Evolutionary conservation across 2,329 filamentous ascomycete species (phyloP).

Genomic region (Colletotrichum orbiculare): DNA sequence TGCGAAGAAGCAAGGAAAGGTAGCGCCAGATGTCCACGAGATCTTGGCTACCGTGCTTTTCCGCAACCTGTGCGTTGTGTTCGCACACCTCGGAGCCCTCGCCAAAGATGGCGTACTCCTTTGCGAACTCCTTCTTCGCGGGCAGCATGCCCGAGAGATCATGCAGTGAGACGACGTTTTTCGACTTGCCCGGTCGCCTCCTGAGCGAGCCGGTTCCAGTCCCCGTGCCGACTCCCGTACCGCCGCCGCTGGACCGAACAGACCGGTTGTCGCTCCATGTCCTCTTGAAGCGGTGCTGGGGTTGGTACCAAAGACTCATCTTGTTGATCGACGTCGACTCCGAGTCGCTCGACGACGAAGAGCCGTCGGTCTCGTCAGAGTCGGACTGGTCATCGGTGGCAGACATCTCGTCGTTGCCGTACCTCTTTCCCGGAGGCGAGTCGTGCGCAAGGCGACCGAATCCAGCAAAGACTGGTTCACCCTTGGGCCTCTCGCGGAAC

Average conservation of each 20-base stretch:
- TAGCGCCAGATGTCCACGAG: constrained; percentile 87
- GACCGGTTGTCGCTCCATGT: constrained; percentile 68
- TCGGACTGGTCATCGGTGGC: constrained; percentile 63
- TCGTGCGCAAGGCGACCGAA: constrained; percentile 67
- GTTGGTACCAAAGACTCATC: constrained; percentile 66
- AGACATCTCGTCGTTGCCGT: constrained; percentile 61
- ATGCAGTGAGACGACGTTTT: constrained; percentile 80
- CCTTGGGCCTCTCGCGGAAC: constrained; percentile 60
- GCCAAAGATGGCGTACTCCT: constrained; percentile 86
- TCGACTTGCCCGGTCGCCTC: constrained; percentile 61
- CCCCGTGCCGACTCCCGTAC: constrained; percentile 67
- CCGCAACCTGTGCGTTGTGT: constrained; percentile 84
- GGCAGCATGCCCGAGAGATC: constrained; percentile 78
- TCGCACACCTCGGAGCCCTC: constrained; percentile 83
- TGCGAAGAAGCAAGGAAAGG: constrained; percentile 79
- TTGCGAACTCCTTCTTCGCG: constrained; percentile 79
- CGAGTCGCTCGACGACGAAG: constrained; percentile 67
- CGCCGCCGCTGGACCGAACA: constrained; percentile 69
- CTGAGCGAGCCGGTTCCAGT: constrained; percentile 54
- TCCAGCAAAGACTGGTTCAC: constrained; percentile 67
- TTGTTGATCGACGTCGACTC: constrained; percentile 72
- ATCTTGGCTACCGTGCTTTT: constrained; percentile 75
- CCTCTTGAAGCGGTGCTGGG: constrained; percentile 62
- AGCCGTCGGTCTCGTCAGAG: constrained; percentile 60
- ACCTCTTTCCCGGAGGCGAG: constrained; percentile 58